Conservation (phyloP, 768 basidiomycete species). For the Termitomyces heimii region DNA sequence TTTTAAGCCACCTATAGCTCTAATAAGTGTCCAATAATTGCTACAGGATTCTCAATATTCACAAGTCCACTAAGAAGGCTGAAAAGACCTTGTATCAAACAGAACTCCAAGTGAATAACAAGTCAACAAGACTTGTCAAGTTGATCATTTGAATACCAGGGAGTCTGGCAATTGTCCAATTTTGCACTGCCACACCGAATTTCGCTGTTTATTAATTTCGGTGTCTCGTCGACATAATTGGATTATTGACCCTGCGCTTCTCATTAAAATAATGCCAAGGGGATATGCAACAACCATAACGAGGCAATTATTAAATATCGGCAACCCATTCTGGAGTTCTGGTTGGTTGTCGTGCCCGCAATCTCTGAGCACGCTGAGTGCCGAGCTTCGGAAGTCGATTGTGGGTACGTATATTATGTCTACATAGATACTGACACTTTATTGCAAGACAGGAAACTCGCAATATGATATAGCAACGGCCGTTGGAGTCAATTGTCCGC, state of each 20-base stretch:
- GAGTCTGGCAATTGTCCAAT: no score
- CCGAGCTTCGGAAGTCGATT: background rate
- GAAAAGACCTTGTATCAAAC: no score
- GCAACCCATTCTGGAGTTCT: background rate
- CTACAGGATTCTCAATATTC: no score
- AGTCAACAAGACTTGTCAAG: no score
- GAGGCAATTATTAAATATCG: background rate
- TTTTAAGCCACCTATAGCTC: no score
- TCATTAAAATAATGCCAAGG: background rate
- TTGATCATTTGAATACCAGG: no score
- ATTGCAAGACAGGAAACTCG: background rate
- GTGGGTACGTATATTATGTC: background rate
- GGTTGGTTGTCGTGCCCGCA: background rate
- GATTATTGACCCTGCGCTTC: background rate
- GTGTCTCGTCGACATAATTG: background rate
- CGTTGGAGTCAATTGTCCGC: background rate
- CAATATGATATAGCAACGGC: background rate
- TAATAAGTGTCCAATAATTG: no score
- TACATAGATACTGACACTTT: background rate
- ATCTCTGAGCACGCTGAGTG: background rate
- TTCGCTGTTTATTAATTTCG: background rate
- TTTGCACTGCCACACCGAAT: background rate
- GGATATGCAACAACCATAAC: background rate
- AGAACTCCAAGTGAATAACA: no score
- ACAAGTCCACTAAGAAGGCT: no score